Percentiles rank a stretch among this genome's conserved stretches.
These are phyloP conservation scores for Puccinia novopanici DNA, from an alignment of 1,284 basidiomycete genomes.

Conservation along the genomic window DNA sequence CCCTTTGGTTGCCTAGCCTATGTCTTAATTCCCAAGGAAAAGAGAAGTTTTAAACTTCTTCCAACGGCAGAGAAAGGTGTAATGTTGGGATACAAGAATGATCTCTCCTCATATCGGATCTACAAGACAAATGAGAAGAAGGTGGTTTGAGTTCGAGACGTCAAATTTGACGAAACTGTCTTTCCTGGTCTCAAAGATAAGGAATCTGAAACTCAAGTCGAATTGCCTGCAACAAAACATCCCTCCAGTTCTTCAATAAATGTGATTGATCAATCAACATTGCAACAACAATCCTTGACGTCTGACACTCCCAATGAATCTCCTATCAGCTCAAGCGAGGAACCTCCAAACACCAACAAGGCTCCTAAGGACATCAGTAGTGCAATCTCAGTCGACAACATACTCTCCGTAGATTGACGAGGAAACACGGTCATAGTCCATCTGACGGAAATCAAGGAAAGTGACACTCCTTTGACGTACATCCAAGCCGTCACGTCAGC, in stretches of 20 bases:
- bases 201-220: background rate
- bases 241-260: too few relatives aligned
- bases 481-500: background rate
- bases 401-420: background rate
- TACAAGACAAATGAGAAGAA: background rate
- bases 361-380: background rate
- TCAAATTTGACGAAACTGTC: background rate
- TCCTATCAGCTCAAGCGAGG: too few relatives aligned
- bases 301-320: too few relatives aligned
- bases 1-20: background rate
- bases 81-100: background rate
- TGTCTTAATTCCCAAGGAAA: background rate
- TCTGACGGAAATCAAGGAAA: background rate
- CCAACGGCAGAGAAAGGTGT: background rate
- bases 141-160: background rate
- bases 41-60: background rate
- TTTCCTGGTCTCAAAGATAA: background rate
- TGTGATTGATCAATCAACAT: too few relatives aligned
- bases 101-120: background rate
- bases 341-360: too few relatives aligned
- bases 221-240: too few relatives aligned
- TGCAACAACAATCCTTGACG: too few relatives aligned
- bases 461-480: background rate
- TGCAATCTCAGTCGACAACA: background rate
- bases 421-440: background rate